Evolutionary conservation across 257 asterid genomes (phyloP), one percentile per base, ranked within the genome.

Genomic region (Solanum bulbocastanum): DNA sequence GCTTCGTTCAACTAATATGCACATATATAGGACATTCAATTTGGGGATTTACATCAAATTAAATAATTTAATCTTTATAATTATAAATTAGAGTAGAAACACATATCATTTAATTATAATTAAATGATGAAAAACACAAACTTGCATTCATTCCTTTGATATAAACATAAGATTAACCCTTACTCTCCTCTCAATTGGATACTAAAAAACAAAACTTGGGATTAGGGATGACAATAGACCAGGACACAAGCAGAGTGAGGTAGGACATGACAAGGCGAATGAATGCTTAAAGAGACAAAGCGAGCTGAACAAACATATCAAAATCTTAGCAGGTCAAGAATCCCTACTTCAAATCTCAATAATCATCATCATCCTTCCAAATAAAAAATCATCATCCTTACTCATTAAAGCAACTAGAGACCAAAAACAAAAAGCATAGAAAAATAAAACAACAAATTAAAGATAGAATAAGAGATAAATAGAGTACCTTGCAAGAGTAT

Each of bases 401-500:
- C 13, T 4, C 6, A 8, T 60, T 10, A 23, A 60, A 1, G 10
- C 2, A 23, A 25, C 10, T 2, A 58, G 66, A 58, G 12, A 20
- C 5, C 66, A 58, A 62, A 62, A 49, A 49, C 8, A 62, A 8
- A 62, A 10, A 20, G 0, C 66, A 62, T n/a, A 62, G 7, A 62
- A 62, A 62, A 10, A n/a, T n/a, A 4, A 10, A 62, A 62, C 2
- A 11, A 69, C 8, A 40, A 83, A 30, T 30, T 33, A 66, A 42
- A 49, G 10, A 22, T 37, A 79, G 52, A 46, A 35, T 13, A 33
- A 35, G 44, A 35, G 16, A 11, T 1, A 30, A 15, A 44, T 69
- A 3, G 6, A 69, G 13, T 83, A 91, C 98, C 95, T 95, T 73
- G 84, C 96, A 93, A 68, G 95, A 89, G 90, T 95, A 95, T 52